Evolutionary conservation across 1,284 basidiomycete genomes (phyloP).

Genomic region (Thecaphora thlaspeos): DNA sequence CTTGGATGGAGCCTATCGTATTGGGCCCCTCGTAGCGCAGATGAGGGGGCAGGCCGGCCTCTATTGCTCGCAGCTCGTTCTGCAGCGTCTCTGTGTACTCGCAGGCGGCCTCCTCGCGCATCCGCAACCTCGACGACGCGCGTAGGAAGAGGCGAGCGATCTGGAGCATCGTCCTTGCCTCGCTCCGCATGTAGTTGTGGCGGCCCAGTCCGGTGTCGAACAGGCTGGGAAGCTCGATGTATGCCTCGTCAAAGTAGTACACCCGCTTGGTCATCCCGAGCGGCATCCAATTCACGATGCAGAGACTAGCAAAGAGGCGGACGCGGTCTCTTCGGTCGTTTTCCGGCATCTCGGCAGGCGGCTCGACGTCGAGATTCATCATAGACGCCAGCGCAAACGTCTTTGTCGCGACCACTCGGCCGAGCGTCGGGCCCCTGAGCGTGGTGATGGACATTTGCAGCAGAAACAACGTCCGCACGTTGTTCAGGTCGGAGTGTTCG

Average conservation of each 20-base stretch:
- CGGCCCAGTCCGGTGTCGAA: conserved; percentile 17
- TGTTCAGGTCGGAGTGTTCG: conserved; percentile 43
- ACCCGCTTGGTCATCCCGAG: conserved; percentile 29
- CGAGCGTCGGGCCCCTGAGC: conserved; percentile 36
- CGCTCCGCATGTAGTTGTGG: conserved; percentile 27
- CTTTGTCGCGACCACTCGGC: conserved; percentile 24
- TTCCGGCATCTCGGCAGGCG: conserved; percentile 25
- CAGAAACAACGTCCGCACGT: conserved; percentile 30
- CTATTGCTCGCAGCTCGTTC: conserved; percentile 34
- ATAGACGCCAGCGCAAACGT: conserved; percentile 37
- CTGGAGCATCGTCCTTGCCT: conserved; percentile 25
- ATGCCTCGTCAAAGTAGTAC: conserved; percentile 5
- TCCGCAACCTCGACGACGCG: conserved; percentile 28
- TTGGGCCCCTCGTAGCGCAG: conserved; percentile 12
- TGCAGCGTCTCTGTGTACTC: conserved; percentile 39
- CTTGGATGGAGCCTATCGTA: conserved; percentile 3
- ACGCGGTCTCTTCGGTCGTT: conserved; percentile 39
- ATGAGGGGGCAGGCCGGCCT: conserved; percentile 25
- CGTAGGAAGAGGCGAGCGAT: conserved; percentile 31
- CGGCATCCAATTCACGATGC: conserved; percentile 37
- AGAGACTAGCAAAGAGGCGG: conserved; percentile 32
- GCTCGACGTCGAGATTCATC: conserved; percentile 44
- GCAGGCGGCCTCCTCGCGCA: conserved; percentile 39
- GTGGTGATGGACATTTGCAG: conserved; percentile 20
- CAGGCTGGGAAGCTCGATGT: conserved; percentile 27